Evolutionary conservation across 2,329 filamentous ascomycete species (phyloP), one percentile per base, ranked within the genome.

Genomic region (Cyanodermella asteris): DNA sequence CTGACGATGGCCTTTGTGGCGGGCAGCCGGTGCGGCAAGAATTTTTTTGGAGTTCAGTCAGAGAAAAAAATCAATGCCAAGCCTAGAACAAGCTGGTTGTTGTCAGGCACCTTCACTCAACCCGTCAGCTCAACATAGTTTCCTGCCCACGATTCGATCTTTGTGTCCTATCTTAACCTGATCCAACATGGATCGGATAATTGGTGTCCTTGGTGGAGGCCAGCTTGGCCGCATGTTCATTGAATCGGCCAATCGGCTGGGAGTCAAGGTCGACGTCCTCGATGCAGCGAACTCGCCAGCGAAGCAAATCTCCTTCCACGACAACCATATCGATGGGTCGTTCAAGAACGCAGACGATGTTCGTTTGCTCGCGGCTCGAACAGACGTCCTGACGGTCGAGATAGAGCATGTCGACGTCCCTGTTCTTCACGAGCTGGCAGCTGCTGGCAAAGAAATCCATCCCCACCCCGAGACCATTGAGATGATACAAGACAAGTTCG

Each of bases 331-430:
- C 29, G 63, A 69, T 11, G 84, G 82, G 29, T 91, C 81, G 0
- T 93, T 91, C 61, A 82, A 80, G 44, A 74, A 91, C 36, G 56
- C 72, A 0, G 64, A 65, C 17, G 72, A 76, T 35, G 81, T 94
- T 35, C 66, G 70, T 21, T 61, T 78, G 45, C 59, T 94, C n/a
- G 81, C 84, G 3, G 52, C 62, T 19, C 52, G 59, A 17, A 80
- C 71, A 38, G 77, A 91, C 44, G 66, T 91, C 10, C 56, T 93
- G 32, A 93, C 81, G 1, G 77, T 91, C 9, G 84, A 94, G 50
- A 93, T 91, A 34, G 84, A 94, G 56, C 84, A 93, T 50, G 74
- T 93, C 30, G 69, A 93, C 47, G 87, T 80, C n/a, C 59, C 78
- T 26, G 72, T 87, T 13, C 62, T 93, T 4, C 78, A 91, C 49